Evolutionary conservation across 768 basidiomycete species (phyloP).

Genomic region (Naganishia vishniacii): DNA sequence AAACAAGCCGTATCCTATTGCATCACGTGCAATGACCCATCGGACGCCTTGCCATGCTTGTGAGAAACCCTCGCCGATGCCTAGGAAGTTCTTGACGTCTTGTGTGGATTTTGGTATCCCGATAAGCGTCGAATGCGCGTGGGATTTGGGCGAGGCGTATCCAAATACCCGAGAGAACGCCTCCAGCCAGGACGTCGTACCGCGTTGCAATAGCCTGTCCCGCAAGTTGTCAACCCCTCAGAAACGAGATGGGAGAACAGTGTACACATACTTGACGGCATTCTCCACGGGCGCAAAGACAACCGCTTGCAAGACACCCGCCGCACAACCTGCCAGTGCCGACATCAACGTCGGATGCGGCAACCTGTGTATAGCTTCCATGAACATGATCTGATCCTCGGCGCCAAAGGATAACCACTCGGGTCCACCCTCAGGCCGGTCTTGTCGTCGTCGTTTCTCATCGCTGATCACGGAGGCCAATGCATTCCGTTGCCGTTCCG

Average conservation of each 20-base stretch:
- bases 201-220: slow-evolving; percentile 20
- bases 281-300: slow-evolving; percentile 47
- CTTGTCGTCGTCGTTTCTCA: neutral
- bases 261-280: slow-evolving; percentile 38
- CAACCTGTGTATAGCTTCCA: slow-evolving; percentile 22
- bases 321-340: slow-evolving; percentile 40
- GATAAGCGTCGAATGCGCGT: neutral
- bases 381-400: slow-evolving; percentile 23
- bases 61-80: slow-evolving; percentile 19
- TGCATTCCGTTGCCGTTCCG: neutral
- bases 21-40: slow-evolving; percentile 42
- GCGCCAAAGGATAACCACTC: slow-evolving; percentile 44
- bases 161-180: slow-evolving; percentile 25
- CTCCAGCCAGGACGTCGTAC: slow-evolving; percentile 26
- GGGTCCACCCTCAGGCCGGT: slow-evolving; percentile 64
- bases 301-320: slow-evolving; percentile 41
- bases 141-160: neutral
- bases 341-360: slow-evolving; percentile 45
- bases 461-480: too few relatives aligned
- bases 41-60: slow-evolving; percentile 41
- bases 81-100: slow-evolving; percentile 27
- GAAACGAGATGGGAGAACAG: neutral
- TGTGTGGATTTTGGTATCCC: slow-evolving; percentile 23
- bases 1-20: slow-evolving; percentile 42
- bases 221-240: neutral